Evolutionary conservation across 2,329 filamentous ascomycete species (phyloP).

Genomic region (Xylaria sp.): DNA sequence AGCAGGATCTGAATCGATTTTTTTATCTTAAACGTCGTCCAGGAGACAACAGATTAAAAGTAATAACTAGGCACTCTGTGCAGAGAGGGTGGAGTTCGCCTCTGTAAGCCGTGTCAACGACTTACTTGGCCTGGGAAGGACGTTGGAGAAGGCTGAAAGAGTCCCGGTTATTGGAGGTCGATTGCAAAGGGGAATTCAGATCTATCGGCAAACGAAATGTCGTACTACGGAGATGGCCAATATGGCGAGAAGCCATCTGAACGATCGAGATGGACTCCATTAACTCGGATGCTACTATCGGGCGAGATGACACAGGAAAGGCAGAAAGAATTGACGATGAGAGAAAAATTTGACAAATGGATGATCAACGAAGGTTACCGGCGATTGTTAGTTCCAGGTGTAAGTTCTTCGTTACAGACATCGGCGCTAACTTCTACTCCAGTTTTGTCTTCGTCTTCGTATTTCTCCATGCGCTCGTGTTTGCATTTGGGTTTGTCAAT

Average conservation of each 20-base stretch:
- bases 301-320: conserved; percentile 82
- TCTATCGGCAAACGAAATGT: conserved; percentile 48
- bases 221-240: conserved; percentile 49
- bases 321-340: conserved; percentile 72
- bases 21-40: conserved; percentile 35
- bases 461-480: conserved; percentile 78
- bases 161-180: conserved; percentile 27
- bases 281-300: conserved; percentile 84
- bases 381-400: conserved; percentile 69
- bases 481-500: conserved; percentile 82
- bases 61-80: conserved; percentile 35
- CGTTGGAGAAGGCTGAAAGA: conserved; percentile 29
- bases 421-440: conserved; percentile 39
- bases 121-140: conserved; percentile 33
- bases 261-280: conserved; percentile 82
- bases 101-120: conserved; percentile 35
- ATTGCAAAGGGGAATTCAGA: conserved; percentile 31
- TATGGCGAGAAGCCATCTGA: conserved; percentile 66
- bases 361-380: conserved; percentile 91
- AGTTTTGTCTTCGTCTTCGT: conserved; percentile 83
- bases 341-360: conserved; percentile 83
- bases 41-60: conserved; percentile 34
- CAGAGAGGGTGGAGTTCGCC: conserved; percentile 31
- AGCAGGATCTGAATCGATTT: conserved; percentile 65
- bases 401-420: conserved; percentile 31